Percentiles rank a stretch among this genome's conserved stretches.
Conservation (phyloP, 108 stramenopile species). For the Fistulifera solaris region DNA sequence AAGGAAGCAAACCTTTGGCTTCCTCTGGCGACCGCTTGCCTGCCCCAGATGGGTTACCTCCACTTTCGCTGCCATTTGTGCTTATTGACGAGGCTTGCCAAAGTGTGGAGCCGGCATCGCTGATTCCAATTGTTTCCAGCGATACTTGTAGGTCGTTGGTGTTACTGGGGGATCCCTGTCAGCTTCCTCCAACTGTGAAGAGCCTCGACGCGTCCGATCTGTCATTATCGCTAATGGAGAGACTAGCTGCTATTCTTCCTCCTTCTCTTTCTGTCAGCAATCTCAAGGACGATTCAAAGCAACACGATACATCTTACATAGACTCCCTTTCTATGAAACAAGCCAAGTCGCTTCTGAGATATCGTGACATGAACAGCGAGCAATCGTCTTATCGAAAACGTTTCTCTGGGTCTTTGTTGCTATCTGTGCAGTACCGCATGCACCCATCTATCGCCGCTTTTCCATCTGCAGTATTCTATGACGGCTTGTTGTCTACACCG, state of each 20-base stretch:
- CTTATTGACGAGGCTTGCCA: slow-evolving; percentile 92
- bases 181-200: slow-evolving; percentile 80
- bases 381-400: slow-evolving; percentile 54
- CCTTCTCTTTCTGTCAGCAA: slow-evolving; percentile 16
- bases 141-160: slow-evolving; percentile 73
- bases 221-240: slow-evolving; percentile 73
- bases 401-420: slow-evolving; percentile 77
- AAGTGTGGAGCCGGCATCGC: slow-evolving; percentile 86
- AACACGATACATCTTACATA: slow-evolving; percentile 41
- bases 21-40: slow-evolving; percentile 16
- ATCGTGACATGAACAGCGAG: slow-evolving; percentile 2
- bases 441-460: slow-evolving; percentile 93
- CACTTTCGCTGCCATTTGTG: slow-evolving; percentile 74
- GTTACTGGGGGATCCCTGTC: slow-evolving; percentile 85
- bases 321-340: slow-evolving; percentile 58
- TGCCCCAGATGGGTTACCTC: slow-evolving; percentile 70
- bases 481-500: slow-evolving; percentile 64
- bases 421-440: slow-evolving; percentile 92
- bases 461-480: slow-evolving; percentile 81
- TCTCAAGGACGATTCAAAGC: slow-evolving; percentile 48
- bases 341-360: slow-evolving; percentile 35
- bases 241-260: slow-evolving; percentile 54
- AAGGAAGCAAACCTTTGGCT: slow-evolving; percentile 13
- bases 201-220: slow-evolving; percentile 45
- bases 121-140: slow-evolving; percentile 74